phyloP scores from a whole-genome alignment of 805 yeast genomes.

The Teunomyces cretensis region DNA sequence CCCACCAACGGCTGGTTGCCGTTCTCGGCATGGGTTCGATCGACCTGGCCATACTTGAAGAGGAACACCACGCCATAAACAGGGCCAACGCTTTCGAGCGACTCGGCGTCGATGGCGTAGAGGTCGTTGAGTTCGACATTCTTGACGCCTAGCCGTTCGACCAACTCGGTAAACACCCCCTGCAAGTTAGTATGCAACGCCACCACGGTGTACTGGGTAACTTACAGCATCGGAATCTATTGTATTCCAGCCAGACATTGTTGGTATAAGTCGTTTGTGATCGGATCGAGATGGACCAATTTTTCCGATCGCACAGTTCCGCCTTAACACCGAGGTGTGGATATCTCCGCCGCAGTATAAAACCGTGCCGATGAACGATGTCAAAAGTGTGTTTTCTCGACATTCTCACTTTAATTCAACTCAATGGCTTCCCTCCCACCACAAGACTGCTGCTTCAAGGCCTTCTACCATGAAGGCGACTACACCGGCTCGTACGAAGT shows the following conservation, averaged over 20 bases:
- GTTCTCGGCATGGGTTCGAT: slow-evolving; percentile 28
- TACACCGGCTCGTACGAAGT: slow-evolving; percentile 20
- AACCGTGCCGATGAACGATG: not conserved
- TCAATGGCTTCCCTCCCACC: slow-evolving; percentile 15
- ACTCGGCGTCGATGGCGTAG: slow-evolving; percentile 49
- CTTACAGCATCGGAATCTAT: slow-evolving; percentile 61
- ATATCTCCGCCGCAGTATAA: no score
- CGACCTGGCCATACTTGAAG: slow-evolving; percentile 55
- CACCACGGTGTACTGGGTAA: slow-evolving; percentile 7
- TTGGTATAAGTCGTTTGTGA: slow-evolving; percentile 5
- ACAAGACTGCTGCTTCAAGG: slow-evolving; percentile 21
- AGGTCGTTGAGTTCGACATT: slow-evolving; percentile 60
- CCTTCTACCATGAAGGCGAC: slow-evolving; percentile 28
- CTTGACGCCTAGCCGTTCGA: slow-evolving; percentile 53
- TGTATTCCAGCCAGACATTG: slow-evolving; percentile 52
- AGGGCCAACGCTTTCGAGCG: slow-evolving; percentile 36
- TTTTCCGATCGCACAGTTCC: no score
- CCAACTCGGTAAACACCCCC: slow-evolving; percentile 64
- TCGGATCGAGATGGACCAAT: no score
- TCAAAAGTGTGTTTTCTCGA: no score
- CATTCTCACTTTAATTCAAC: no score
- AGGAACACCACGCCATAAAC: slow-evolving; percentile 61
- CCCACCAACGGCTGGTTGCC: slow-evolving; percentile 45
- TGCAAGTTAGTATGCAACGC: slow-evolving; percentile 10
- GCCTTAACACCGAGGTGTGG: no score